Evolutionary conservation across 1,139 yeast genomes (phyloP), one percentile per base, ranked within the genome.

Genomic region (Blastobotrys proliferans): DNA sequence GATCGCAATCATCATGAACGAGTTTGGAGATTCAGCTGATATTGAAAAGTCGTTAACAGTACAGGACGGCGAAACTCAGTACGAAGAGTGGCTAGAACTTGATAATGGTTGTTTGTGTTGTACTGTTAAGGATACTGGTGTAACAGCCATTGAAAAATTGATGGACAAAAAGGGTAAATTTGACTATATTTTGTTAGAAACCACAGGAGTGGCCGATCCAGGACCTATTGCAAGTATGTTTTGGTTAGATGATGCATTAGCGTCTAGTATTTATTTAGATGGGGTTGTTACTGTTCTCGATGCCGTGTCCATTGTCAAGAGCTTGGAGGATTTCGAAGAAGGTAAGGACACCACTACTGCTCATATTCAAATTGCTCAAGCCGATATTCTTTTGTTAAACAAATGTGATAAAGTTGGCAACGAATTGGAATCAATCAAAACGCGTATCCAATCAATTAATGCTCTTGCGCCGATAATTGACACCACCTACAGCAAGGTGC

Each of bases 191-290:
- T 63, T 92, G 21, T 67, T 94, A 44, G 99, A 92, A 60, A 94
- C 99, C 0, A 87, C 97, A 0, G 99, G 99, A 0, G 73, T 94
- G n/a, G 98, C 99, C 0, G 97, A 92, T 60, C 98, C 98, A 0
- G 97, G 69, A 5, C 97, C 97, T 0, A 87, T 92, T 28, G 96
- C 97, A 6, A 79, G 81, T 53, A 92, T 92, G 96, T 92, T 92
- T 63, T 92, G 98, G 98, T 71, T 90, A 31, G 98, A 92, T 61
- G 94, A 85, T 27, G 97, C 92, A 0, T 68, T 92, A 44, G 74
- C 82, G 10, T 81, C 95, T 5, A 81, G 79, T 52, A 86, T 92
- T 1, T 86, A 85, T 60, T 82, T 92, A 34, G 98, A 92, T 64
- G 96, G 97, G 0, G 88, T 92, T 4, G 76, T 94, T n/a, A 84